Evolutionary conservation across 139 green algal genomes (phyloP), one percentile per base, ranked within the genome.

Genomic region (Chlorella sp.): DNA sequence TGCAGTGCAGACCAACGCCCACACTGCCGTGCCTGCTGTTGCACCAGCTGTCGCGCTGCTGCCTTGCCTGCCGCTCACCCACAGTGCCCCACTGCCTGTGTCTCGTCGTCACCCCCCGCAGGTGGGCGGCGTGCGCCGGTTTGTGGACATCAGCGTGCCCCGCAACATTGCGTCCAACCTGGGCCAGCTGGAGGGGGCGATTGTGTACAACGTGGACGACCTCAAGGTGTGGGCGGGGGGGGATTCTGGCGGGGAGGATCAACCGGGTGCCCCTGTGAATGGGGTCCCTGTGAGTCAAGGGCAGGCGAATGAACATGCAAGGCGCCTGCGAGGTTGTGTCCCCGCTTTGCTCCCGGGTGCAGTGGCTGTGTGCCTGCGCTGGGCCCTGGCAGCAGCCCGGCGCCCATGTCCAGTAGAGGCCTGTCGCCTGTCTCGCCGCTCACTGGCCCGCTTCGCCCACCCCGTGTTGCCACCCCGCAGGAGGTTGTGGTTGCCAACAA

Each of bases 141-240:
- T 99, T 86, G 91, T 99, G 4, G 98, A 99, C 94, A 99, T 99
- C 88, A 97, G 94, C 7, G 98, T 99, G 86, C 98, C 98, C 1
- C 95, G 98, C 86, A 99, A 99, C 94, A 97, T 99, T 57, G 96
- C 93, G 0, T 88, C 94, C 48, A 93, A 96, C 85, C 93, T 99
- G 73, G 96, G 93, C 42, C 94, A 97, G 88, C 87, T 96, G 26
- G 89, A 93, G 40, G 66, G 79, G 19, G 92, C 94, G n/a, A 93
- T 96, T 71, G 97, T 99, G 57, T 99, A 98, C 96, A 99, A 99
- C 92, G 98, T 99, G 53, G 98, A 99, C 87, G 98, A 99, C 95
- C 92, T 99, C 40, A 98, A 98, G 94, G 98, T 99, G 97, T 87
- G 84, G 5, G 86, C 0, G 30, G 39, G 60, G 79, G 81, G 9